Conservation (phyloP, 106 monocot genomes). For the Vanilla planifolia region DNA sequence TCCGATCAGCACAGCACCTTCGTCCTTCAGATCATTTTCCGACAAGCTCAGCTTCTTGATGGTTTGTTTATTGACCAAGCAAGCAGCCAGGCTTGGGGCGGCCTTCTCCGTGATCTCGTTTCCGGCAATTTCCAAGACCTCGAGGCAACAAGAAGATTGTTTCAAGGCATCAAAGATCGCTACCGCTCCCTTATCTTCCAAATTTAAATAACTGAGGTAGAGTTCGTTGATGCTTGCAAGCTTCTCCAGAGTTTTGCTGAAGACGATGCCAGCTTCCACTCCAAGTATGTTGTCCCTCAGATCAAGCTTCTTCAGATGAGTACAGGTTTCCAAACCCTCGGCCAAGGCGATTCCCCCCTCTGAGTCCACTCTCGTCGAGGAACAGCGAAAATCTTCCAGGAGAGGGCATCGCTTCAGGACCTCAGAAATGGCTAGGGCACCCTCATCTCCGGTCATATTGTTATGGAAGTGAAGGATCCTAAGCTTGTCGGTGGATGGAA, state of each 20-base stretch:
- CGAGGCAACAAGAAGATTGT: slow-evolving; percentile 25
- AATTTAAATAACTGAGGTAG: slow-evolving; percentile 75
- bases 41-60: slow-evolving; percentile 63
- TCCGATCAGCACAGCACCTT: slow-evolving; percentile 62
- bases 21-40: slow-evolving; percentile 84
- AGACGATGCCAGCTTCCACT: slow-evolving; percentile 56
- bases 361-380: slow-evolving; percentile 74
- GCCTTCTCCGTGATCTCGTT: slow-evolving; percentile 64
- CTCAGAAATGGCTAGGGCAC: slow-evolving; percentile 57
- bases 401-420: slow-evolving; percentile 43
- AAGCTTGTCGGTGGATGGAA: slow-evolving; percentile 73
- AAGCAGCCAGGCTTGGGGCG: slow-evolving; percentile 34
- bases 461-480: slow-evolving; percentile 87
- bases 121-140: slow-evolving; percentile 75
- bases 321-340: slow-evolving; percentile 51
- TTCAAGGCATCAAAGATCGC: slow-evolving; percentile 53
- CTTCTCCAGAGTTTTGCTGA: slow-evolving; percentile 46
- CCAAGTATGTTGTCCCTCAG: slow-evolving; percentile 84
- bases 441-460: slow-evolving; percentile 80
- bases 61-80: slow-evolving; percentile 24
- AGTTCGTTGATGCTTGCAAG: slow-evolving; percentile 52
- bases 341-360: slow-evolving; percentile 67
- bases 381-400: slow-evolving; percentile 81
- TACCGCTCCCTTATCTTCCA: slow-evolving; percentile 65
- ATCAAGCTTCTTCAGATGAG: slow-evolving; percentile 61